A percentile compares a stretch with the other conserved stretches of the same genome.
These are phyloP conservation scores for Hyphopichia burtonii DNA, from an alignment of 1,139 yeast genomes.

Conservation along the genomic window DNA sequence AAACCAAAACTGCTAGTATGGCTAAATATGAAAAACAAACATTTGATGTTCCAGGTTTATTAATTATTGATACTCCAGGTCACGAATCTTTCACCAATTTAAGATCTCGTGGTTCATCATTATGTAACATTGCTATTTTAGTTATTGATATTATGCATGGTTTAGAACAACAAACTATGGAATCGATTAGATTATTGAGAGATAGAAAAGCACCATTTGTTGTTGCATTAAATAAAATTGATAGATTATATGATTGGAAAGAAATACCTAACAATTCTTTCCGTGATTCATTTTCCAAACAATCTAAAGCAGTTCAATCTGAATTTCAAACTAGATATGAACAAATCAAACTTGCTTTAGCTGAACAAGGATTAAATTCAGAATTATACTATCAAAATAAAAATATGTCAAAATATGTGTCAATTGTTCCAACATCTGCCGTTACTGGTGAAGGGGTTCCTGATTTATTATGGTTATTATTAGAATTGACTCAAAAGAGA, in stretches of 20 bases:
- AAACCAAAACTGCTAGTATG: conserved; percentile 90
- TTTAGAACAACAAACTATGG: conserved; percentile 94
- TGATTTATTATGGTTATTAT: conserved; percentile 91
- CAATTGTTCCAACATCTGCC: conserved; percentile 97
- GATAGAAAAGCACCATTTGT: conserved; percentile 98
- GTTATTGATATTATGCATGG: conserved; percentile 99
- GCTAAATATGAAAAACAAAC: conserved; percentile 78
- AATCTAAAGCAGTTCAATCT: conserved; percentile 78
- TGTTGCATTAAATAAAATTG: conserved; percentile 95
- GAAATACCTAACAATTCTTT: conserved; percentile 86
- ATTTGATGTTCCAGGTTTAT: conserved; percentile 94
- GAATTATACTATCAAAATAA: conserved; percentile 94
- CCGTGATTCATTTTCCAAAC: conserved; percentile 88
- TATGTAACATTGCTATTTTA: conserved; percentile 97
- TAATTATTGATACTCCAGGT: conserved; percentile 98
- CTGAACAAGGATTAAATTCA: conserved; percentile 98
- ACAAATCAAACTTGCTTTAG: conserved; percentile 83
- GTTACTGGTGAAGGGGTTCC: conserved; percentile 99
- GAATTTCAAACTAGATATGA: conserved; percentile 89
- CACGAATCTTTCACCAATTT: conserved; percentile 98
- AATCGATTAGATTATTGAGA: conserved; percentile 85
- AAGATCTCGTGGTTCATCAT: conserved; percentile 97
- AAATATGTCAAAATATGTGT: conserved; percentile 88
- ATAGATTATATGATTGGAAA: conserved; percentile 96
- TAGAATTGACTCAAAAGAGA: conserved; percentile 96